A percentile compares a stretch with the other conserved stretches of the same genome.
Conservation (phyloP, 306 rosid genomes). For the Hippophae gyantsensis region DNA sequence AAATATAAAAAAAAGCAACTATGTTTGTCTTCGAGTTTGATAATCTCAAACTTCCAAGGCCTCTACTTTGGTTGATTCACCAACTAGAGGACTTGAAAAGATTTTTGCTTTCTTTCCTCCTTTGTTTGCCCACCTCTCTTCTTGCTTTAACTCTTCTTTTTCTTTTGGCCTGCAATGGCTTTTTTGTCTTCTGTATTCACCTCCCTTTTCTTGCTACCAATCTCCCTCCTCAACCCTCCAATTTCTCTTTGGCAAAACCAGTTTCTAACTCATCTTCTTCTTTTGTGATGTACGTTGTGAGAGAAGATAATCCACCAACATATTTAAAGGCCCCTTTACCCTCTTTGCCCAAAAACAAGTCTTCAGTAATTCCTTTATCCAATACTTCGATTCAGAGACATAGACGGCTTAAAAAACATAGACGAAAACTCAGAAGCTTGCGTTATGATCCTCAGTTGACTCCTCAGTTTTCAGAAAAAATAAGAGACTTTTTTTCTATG, state of each 20-base stretch:
- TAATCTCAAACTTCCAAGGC: slow-evolving; percentile 11
- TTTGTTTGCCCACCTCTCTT: slow-evolving; percentile 41
- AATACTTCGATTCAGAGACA: slow-evolving; percentile 9
- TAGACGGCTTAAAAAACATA: slow-evolving; percentile 31
- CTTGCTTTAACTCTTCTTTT: slow-evolving; percentile 47
- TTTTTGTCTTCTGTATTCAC: slow-evolving; percentile 36
- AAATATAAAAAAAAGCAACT: slow-evolving; percentile 3
- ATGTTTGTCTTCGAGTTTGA: slow-evolving; percentile 4
- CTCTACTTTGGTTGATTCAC: slow-evolving; percentile 11
- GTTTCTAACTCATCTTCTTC: slow-evolving; percentile 12
- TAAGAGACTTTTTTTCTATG: slow-evolving; percentile 35
- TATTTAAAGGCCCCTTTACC: slow-evolving; percentile 22
- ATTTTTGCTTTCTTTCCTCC: slow-evolving; percentile 27
- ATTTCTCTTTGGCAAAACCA: slow-evolving; percentile 15
- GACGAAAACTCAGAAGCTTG: slow-evolving; percentile 39
- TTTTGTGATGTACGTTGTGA: slow-evolving; percentile 16
- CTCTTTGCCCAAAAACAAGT: slow-evolving; percentile 14
- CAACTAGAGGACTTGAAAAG: slow-evolving; percentile 33
- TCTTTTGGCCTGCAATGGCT: slow-evolving; percentile 54
- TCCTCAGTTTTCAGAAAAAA: slow-evolving; percentile 26
- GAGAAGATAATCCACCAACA: slow-evolving; percentile 28
- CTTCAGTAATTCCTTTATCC: slow-evolving; percentile 1
- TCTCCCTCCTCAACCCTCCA: slow-evolving; percentile 8
- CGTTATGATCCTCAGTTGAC: slow-evolving; percentile 15
- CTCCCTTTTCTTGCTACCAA: slow-evolving; percentile 29